Evolutionary conservation across 257 asterid species (phyloP).

Genomic region (Solanum raphanifolium): DNA sequence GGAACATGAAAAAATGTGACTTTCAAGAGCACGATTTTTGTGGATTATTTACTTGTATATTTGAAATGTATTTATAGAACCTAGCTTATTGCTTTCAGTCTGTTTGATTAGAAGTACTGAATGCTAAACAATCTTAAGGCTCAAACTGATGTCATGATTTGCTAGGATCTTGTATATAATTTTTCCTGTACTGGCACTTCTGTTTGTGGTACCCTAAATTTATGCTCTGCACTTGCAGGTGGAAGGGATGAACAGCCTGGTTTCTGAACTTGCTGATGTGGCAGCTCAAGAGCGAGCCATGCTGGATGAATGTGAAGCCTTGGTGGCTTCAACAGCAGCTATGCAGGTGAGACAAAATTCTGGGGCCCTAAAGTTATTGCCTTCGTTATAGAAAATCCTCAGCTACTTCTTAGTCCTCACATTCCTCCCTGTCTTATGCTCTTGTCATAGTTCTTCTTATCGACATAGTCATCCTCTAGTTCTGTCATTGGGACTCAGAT

Average conservation of each 20-base stretch:
- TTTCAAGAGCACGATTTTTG: not conserved
- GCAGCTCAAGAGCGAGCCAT: conserved; percentile 74
- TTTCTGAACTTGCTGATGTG: conserved; percentile 72
- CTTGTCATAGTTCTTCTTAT: not conserved
- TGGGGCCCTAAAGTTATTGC: not conserved
- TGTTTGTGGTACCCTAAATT: not conserved
- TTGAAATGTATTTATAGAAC: not conserved
- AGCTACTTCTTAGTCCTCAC: not conserved
- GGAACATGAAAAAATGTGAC: not conserved
- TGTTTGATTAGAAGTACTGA: not conserved
- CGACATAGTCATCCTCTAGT: not conserved
- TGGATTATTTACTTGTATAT: not conserved
- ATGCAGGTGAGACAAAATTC: conserved; percentile 45
- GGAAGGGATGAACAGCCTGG: conserved; percentile 57
- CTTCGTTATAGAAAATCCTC: not conserved
- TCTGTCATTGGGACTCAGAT: not conserved
- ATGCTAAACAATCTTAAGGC: not conserved
- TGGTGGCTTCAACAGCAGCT: conserved; percentile 49
- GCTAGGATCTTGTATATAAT: not conserved
- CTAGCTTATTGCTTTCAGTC: not conserved
- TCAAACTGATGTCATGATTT: not conserved
- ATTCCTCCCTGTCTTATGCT: not conserved
- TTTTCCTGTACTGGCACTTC: not conserved
- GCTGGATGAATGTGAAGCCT: conserved; percentile 64
- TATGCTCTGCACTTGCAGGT: conserved; percentile 28